Conservation (phyloP, 306 rosid species). For the Prunus armeniaca region DNA sequence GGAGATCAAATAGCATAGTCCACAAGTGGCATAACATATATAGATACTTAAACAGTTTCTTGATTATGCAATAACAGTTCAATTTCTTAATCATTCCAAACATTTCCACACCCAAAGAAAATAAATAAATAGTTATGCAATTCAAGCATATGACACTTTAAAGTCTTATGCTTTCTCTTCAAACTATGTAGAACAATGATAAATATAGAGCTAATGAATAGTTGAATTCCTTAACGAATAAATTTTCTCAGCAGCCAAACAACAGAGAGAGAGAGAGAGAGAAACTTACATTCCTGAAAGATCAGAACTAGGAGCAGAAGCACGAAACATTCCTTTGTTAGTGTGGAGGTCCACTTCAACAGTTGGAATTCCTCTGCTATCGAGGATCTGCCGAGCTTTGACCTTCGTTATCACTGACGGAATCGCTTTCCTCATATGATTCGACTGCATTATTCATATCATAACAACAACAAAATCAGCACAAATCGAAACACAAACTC, state of each 20-base stretch:
- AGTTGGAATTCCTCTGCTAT: slow-evolving; percentile 95
- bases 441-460: slow-evolving; percentile 43
- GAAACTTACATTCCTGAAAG: slow-evolving; percentile 64
- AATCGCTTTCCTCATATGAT: slow-evolving; percentile 71
- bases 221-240: background rate
- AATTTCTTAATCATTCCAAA: background rate
- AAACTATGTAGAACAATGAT: background rate
- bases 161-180: background rate
- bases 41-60: background rate
- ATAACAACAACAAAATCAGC: background rate
- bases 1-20: background rate
- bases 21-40: background rate
- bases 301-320: slow-evolving; percentile 84
- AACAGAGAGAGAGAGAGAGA: background rate
- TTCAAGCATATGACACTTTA: background rate
- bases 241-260: background rate
- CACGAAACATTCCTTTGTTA: slow-evolving; percentile 75
- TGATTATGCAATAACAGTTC: background rate
- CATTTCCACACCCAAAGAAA: background rate
- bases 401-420: slow-evolving; percentile 73
- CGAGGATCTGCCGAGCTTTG: slow-evolving; percentile 93
- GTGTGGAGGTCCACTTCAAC: slow-evolving; percentile 87
- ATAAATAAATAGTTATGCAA: background rate
- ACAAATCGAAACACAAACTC: background rate
- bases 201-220: background rate